Base-by-base conservation (phyloP, 1,139 yeast genomes). In the Geotrichum histeridarum region DNA sequence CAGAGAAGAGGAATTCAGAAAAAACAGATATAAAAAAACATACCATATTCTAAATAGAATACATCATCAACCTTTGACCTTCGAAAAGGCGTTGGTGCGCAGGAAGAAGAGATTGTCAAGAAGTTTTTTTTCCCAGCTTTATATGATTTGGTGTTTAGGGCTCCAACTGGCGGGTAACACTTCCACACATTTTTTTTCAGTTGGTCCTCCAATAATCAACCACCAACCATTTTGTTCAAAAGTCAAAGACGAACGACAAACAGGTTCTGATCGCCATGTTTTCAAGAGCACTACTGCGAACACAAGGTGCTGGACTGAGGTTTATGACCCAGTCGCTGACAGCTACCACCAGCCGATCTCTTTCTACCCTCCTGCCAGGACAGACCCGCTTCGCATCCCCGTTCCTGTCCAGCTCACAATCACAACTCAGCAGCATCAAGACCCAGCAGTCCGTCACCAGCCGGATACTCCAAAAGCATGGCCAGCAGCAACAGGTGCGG, bases 401-500 rank as follows among this genome's bases (percentile, higher is more conserved):
- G 12, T 33, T 45, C 18, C 42, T 45, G 6, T 45, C 48, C 12
- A 17, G 22, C 14, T 33, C 41, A 7, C 30, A 12, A 30, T 31
- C 48, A 42, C 46, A 42, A 42, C 33, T 42, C 15, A 7, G 14
- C 33, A 42, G 33, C 35, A 42, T n/a, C 18, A 9, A n/a, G 7
- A 37, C 17, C 17, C 7, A 12, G 15, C 33, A 14, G 33, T 45
- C 48, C 31, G 31, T 33, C 33, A 38, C 8, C 15, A 44, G 48
- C 39, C 37, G 39, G 39, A 44, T 45, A 22, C 42, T 50, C 22
- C 51, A 48, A 32, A 11, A 9, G 11, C 51, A 42, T 18, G 44
- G 51, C 17, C 54, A 52, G 15, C 56, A 54, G 42, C 53, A 47
- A 17, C 59, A 56, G 30, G 55, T 56, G 17, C 56, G 59, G 32